Base-by-base conservation (phyloP, 106 monocot species). In the Apostasia shenzhenica region DNA sequence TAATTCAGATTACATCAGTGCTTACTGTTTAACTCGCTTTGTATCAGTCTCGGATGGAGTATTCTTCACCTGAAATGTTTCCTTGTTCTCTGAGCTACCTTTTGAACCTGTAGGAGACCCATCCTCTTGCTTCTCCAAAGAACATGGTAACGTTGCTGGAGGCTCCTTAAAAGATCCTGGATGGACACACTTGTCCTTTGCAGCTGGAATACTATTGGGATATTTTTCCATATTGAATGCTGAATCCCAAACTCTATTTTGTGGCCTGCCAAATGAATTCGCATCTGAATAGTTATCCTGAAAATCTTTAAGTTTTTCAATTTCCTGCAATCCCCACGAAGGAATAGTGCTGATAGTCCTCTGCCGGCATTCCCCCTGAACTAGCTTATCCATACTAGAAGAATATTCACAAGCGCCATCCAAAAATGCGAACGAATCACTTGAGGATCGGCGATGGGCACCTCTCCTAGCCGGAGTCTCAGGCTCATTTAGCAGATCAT, bases 401-500 rank as follows among this genome's bases (percentile, higher is more conserved):
- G 76, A 67, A 69, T 56, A 75, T 54, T 64, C 43, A 37, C 44
- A 71, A 12, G 78, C 74, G 26, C 67, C 79, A 73, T 97, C 86
- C 70, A 79, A 69, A 57, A 77, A 82, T 45, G 99, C 81, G 67
- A 90, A 99, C 2, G 99, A 99, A 60, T 99, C 99, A 61, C 99
- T 99, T 44, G 92, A 85, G 10, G 93, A 99, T 48, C 99, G 82
- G 4, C 99, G 72, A 80, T 99, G 99, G 42, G 67, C 60, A 57
- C 81, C 90, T 73, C 72, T 86, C 63, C 71, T 81, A 45, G 83
- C 77, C 10, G 99, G 99, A 14, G 77, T 83, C 52, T 99, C 99
- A 0, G 99, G 99, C 68, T 94, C 94, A 62, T 88, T 74, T 14
- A 94, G 94, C 43, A 94, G 81, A 48, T 94, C 94, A 61, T 94